Conservation (phyloP, 495 filamentous ascomycete genomes). For the Annulohypoxylon moriforme region DNA sequence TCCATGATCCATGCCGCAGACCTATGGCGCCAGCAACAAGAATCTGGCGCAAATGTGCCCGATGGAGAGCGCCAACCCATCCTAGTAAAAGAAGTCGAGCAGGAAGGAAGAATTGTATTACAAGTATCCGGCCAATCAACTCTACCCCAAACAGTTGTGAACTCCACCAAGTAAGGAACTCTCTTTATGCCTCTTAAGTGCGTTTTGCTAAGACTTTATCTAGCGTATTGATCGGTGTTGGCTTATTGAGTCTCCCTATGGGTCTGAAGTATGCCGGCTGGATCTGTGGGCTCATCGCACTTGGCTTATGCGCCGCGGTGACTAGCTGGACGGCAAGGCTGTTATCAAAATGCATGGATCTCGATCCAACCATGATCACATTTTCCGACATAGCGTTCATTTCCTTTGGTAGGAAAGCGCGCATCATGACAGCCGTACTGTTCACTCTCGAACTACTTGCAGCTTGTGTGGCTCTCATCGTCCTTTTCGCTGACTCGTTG, state of each 20-base stretch:
- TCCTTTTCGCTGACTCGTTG: slow-evolving; percentile 93
- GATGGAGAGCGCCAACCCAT: slow-evolving; percentile 81
- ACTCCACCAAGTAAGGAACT: slow-evolving; percentile 79
- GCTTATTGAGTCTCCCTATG: slow-evolving; percentile 87
- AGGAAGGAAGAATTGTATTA: slow-evolving; percentile 85
- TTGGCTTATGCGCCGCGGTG: slow-evolving; percentile 75
- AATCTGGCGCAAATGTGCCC: slow-evolving; percentile 54
- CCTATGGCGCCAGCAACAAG: slow-evolving; percentile 77
- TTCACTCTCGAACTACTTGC: slow-evolving; percentile 91
- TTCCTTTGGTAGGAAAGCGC: slow-evolving; percentile 86
- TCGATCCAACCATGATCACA: slow-evolving; percentile 77
- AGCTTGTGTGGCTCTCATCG: slow-evolving; percentile 88
- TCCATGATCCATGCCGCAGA: slow-evolving; percentile 78
- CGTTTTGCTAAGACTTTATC: slow-evolving; percentile 31
- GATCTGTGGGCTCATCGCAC: slow-evolving; percentile 81
- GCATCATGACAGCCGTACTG: slow-evolving; percentile 81
- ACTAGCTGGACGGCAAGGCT: slow-evolving; percentile 90
- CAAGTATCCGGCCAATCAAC: slow-evolving; percentile 92
- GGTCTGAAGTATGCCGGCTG: slow-evolving; percentile 92
- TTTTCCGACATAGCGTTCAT: slow-evolving; percentile 95
- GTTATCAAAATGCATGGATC: slow-evolving; percentile 88
- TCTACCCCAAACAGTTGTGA: slow-evolving; percentile 94
- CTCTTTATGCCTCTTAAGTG: not conserved
- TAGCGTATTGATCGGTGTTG: slow-evolving; percentile 87
- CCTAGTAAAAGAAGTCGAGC: slow-evolving; percentile 85